Conservation (phyloP, 2,329 filamentous ascomycete species). For the Reticulascus tulasneorum region DNA sequence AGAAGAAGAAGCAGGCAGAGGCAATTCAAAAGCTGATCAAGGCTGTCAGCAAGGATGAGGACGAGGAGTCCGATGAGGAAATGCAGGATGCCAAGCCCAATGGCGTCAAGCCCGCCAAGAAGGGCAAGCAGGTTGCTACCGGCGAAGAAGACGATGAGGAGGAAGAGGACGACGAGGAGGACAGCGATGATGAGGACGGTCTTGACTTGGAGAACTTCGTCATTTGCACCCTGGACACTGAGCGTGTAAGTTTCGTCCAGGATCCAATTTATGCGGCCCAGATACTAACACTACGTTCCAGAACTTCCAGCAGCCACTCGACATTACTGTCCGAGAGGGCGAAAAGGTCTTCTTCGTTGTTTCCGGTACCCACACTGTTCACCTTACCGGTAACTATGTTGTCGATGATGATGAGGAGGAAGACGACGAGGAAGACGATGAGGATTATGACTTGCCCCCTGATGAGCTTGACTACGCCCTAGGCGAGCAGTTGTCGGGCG, state of each 20-base stretch:
- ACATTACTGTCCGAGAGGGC: constrained; percentile 84
- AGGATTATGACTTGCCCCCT: constrained; percentile 74
- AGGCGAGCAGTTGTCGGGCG: constrained; percentile 68
- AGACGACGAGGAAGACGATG: constrained; percentile 58
- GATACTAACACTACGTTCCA: constrained; percentile 30
- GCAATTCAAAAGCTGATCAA: constrained; percentile 74
- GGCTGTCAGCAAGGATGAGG: constrained; percentile 55
- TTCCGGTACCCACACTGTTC: constrained; percentile 82
- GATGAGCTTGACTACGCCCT: constrained; percentile 74
- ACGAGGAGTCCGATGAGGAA: constrained; percentile 61
- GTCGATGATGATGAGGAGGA: constrained; percentile 64
- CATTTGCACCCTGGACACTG: constrained; percentile 90
- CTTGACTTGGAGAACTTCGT: constrained; percentile 82
- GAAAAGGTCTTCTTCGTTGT: constrained; percentile 93
- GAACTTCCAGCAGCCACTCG: constrained; percentile 92
- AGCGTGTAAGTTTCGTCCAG: constrained; percentile 69
- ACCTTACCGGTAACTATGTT: constrained; percentile 94
- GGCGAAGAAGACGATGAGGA: constrained; percentile 57
- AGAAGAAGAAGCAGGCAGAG: constrained; percentile 78
- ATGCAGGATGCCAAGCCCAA: constrained; percentile 68
- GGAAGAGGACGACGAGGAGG: constrained; percentile 46
- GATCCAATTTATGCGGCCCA: background rate
- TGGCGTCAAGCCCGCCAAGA: constrained; percentile 55
- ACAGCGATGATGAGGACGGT: constrained; percentile 58
- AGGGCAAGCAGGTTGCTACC: constrained; percentile 67